Conservation (phyloP, 225 moss, liverwort and hornwort species). For the Physcomitrium patens region DNA sequence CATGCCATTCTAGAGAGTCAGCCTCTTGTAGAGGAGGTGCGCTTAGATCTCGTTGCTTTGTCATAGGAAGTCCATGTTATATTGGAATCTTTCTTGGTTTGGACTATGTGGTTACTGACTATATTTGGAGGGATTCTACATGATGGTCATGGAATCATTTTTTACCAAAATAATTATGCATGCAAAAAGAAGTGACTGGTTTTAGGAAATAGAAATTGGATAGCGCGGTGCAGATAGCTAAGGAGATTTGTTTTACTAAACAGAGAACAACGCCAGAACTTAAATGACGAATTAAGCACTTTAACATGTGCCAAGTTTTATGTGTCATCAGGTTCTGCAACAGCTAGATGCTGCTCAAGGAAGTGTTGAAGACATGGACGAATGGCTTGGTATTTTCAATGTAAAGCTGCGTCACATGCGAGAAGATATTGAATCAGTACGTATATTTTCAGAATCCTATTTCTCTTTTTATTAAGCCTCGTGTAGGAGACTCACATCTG, state of each 20-base stretch:
- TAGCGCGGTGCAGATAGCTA: conserved; percentile 1
- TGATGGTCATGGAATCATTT: conserved; percentile 2
- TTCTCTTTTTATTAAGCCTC: conserved; percentile 18
- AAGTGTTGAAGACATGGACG: conserved; percentile 99
- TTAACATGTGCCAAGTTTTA: neutral
- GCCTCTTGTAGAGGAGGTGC: conserved; percentile 98
- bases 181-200: neutral
- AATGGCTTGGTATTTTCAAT: conserved; percentile 99
- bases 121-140: neutral
- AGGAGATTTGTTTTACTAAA: neutral
- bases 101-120: neutral
- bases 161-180: neutral
- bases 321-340: conserved; percentile 77
- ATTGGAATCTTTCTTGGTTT: neutral
- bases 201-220: neutral
- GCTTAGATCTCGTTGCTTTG: conserved; percentile 10
- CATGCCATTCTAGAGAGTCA: conserved; percentile 99
- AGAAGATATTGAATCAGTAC: conserved; percentile 99
- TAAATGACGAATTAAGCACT: conserved; percentile 16
- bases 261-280: neutral
- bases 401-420: conserved; percentile 99
- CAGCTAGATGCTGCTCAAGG: conserved; percentile 96
- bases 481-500: conserved; percentile 21
- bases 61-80: neutral
- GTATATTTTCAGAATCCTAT: conserved; percentile 28